phyloP scores from a whole-genome alignment of 2,329 filamentous ascomycete species.

The Didymella segeticola region DNA sequence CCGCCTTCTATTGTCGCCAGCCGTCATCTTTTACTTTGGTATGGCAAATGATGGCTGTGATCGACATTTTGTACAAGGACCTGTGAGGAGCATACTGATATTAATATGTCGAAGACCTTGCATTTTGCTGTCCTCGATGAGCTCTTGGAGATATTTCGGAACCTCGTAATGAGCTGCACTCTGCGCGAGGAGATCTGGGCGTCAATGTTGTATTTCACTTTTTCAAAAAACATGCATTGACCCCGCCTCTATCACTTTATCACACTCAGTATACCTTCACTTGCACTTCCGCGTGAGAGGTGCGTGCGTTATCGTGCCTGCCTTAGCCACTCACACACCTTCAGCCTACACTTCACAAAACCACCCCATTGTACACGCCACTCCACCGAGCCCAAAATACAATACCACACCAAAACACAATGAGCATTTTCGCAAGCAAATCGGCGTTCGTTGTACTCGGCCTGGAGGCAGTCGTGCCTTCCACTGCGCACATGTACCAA shows the following conservation, averaged over 20 bases:
- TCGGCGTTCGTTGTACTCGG: constrained; percentile 19
- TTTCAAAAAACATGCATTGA: no score
- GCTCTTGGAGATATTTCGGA: no score
- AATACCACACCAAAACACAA: not conserved
- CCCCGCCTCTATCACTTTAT: not conserved
- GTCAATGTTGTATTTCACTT: not conserved
- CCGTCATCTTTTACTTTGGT: no score
- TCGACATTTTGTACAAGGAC: no score
- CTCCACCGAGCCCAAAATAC: not conserved
- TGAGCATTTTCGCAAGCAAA: constrained; percentile 26
- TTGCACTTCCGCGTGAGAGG: no score
- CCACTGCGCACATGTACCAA: constrained; percentile 18
- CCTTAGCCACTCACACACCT: not conserved
- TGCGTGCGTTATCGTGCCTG: not conserved
- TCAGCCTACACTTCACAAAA: not conserved
- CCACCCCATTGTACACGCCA: not conserved
- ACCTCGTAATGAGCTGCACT: no score
- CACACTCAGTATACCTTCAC: no score
- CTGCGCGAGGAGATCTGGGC: not conserved
- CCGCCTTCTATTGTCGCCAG: no score
- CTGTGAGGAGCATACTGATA: no score
- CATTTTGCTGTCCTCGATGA: no score
- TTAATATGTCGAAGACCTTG: no score
- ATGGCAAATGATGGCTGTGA: no score
- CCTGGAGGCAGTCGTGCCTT: constrained; percentile 13